Conservation (phyloP, 371 early-diverging fungal species). For the Mucor ambiguus region DNA sequence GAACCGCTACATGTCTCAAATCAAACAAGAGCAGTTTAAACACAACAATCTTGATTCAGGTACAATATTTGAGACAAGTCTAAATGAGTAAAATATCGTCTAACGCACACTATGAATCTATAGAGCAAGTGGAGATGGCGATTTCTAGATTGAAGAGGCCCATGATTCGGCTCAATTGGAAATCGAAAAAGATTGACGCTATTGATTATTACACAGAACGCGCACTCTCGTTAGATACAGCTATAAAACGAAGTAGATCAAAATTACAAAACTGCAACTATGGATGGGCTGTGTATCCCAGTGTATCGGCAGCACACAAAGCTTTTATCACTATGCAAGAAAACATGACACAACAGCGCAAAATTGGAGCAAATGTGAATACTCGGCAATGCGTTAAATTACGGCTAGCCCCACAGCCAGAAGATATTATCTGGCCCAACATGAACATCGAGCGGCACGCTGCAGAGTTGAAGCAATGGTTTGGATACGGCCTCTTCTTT, state of each 20-base stretch:
- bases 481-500: constrained; percentile 56
- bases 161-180: neutral
- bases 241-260: constrained; percentile 63
- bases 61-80: neutral
- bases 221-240: constrained; percentile 58
- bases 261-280: constrained; percentile 55
- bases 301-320: constrained; percentile 35
- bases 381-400: constrained; percentile 4
- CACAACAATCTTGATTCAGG: neutral
- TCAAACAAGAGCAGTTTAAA: neutral
- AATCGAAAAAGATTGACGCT: constrained; percentile 65
- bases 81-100: neutral
- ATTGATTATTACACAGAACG: constrained; percentile 70
- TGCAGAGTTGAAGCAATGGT: constrained; percentile 51
- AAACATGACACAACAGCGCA: neutral
- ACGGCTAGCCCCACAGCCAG: constrained; percentile 66
- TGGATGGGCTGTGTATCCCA: constrained; percentile 69
- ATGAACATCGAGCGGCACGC: constrained; percentile 56
- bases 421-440: constrained; percentile 81
- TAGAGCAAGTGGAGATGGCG: neutral
- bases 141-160: constrained; percentile 1
- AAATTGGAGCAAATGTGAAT: neutral
- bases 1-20: neutral
- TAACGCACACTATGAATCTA: neutral
- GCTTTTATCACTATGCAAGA: constrained; percentile 45